These are phyloP conservation scores for Trichophyton schoenleinii DNA, from an alignment of 2,329 filamentous ascomycete species.

Conservation along the genomic window DNA sequence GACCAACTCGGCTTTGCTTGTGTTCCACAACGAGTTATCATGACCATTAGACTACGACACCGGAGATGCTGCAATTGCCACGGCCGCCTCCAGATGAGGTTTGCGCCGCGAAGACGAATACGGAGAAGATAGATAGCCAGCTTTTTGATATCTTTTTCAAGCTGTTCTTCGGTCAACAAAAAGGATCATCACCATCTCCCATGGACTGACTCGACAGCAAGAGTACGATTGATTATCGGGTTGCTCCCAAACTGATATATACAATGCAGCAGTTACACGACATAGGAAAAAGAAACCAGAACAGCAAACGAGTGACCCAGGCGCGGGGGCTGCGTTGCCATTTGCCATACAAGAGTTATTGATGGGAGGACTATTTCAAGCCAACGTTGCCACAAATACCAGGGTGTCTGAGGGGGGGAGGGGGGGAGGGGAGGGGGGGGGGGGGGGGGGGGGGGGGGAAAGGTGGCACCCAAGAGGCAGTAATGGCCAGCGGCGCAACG, in stretches of 20 bases:
- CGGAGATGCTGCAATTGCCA: neutral
- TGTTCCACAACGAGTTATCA: neutral
- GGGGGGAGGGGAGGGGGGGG: neutral
- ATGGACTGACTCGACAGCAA: too few relatives aligned
- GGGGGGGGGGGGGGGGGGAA: neutral
- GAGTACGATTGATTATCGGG: too few relatives aligned
- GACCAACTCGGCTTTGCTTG: neutral
- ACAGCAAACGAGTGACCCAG: too few relatives aligned
- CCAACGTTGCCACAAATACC: neutral
- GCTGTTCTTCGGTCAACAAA: too few relatives aligned
- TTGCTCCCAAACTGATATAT: too few relatives aligned
- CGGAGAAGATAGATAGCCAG: neutral
- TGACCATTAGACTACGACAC: constrained; percentile 1
- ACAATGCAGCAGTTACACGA: too few relatives aligned
- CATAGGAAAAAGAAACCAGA: too few relatives aligned
- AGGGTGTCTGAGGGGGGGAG: neutral
- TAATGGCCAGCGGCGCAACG: neutral
- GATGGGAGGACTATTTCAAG: neutral
- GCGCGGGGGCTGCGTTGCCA: too few relatives aligned
- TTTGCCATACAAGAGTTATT: too few relatives aligned
- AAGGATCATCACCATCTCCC: too few relatives aligned
- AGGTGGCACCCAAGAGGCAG: neutral
- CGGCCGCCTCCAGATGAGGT: neutral
- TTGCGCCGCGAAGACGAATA: neutral
- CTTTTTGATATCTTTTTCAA: neutral